Conservation (phyloP, 2,329 filamentous ascomycete genomes). For the Penicillium aurantiogriseum region DNA sequence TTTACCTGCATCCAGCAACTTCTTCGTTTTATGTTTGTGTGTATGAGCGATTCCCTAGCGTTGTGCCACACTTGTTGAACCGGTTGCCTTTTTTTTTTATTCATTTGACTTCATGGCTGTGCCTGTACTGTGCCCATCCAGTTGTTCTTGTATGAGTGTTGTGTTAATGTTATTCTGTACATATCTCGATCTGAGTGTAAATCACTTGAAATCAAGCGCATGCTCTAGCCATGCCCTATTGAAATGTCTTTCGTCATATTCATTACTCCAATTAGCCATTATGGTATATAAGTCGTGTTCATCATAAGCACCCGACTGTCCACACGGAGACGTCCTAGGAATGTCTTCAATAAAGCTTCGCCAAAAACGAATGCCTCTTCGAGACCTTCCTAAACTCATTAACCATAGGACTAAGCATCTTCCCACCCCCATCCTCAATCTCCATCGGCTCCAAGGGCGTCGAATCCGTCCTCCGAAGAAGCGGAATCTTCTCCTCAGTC, state of each 20-base stretch:
- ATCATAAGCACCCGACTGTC: background rate
- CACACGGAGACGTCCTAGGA: background rate
- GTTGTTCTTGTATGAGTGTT: background rate
- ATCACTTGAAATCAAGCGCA: conserved; percentile 2
- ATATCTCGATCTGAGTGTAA: conserved; percentile 9
- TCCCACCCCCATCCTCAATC: conserved; percentile 17
- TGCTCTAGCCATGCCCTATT: background rate
- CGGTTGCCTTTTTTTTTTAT: background rate
- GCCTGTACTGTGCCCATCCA: background rate
- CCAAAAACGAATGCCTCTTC: conserved; percentile 26
- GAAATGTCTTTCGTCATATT: background rate
- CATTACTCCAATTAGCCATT: background rate
- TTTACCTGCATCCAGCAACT: background rate
- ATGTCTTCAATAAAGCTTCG: conserved; percentile 24
- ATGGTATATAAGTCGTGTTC: background rate
- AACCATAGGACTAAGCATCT: conserved; percentile 33
- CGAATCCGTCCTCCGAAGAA: conserved; percentile 1
- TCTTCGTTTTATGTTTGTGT: conserved; percentile 3
- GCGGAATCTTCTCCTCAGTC: conserved; percentile 21
- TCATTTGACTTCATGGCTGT: background rate
- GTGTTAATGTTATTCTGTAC: conserved; percentile 7
- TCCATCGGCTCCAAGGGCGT: conserved; percentile 12
- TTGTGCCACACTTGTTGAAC: conserved; percentile 9
- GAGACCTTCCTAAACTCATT: conserved; percentile 36
- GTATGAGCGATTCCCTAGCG: conserved; percentile 23